Evolutionary conservation across 352 stramenopile genomes (phyloP).

Genomic region (Pythium biforme): DNA sequence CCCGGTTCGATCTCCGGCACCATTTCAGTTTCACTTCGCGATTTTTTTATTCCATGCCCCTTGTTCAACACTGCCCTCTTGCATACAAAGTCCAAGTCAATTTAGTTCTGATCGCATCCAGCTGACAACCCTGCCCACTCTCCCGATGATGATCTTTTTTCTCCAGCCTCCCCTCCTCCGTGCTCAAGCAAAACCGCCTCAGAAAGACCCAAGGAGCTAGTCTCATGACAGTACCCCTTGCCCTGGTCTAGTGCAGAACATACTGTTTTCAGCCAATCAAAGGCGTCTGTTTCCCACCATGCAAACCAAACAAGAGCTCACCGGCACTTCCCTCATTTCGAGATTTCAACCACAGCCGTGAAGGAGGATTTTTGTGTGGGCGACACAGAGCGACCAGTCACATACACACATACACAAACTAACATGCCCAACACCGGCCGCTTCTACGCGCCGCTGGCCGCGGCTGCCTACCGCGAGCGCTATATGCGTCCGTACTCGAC

Average conservation of each 20-base stretch:
- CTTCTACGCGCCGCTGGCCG: constrained; percentile 19
- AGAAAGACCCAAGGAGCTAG: not conserved
- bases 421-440: constrained; percentile 30
- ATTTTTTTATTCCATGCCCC: not conserved
- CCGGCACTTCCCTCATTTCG: constrained; percentile 20
- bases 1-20: not conserved
- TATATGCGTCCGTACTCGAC: constrained; percentile 31
- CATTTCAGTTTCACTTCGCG: constrained; percentile 15
- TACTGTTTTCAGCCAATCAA: constrained; percentile 25
- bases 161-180: not conserved
- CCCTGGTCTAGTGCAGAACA: constrained; percentile 8
- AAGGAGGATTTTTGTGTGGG: constrained; percentile 4
- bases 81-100: constrained; percentile 14
- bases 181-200: not conserved
- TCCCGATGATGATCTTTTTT: constrained; percentile 22
- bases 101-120: constrained; percentile 3
- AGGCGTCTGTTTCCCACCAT: constrained; percentile 15
- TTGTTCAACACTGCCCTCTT: not conserved
- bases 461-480: constrained; percentile 23
- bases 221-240: constrained; percentile 9
- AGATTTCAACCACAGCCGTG: constrained; percentile 17
- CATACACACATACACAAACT: not conserved
- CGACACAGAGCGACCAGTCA: not conserved
- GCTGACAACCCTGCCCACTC: not conserved
- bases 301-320: constrained; percentile 8